Evolutionary conservation across 179 eudicot genomes (phyloP), one percentile per base, ranked within the genome.

Genomic region (Nepenthes alata): DNA sequence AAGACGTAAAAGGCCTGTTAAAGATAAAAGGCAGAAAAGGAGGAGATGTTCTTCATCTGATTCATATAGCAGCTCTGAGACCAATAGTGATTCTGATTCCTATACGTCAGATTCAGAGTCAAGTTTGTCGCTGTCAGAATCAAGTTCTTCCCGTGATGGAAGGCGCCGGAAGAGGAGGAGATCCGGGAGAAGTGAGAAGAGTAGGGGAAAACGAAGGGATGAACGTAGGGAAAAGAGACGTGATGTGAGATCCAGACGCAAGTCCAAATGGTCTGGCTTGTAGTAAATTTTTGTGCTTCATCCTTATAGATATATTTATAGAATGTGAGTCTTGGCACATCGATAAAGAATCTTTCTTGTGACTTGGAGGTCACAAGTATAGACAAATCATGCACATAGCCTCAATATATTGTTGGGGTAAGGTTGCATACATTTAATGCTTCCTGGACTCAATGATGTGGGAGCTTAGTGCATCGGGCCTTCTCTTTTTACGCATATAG

Each of bases 21-120:
- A 77, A 62, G 85, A 85, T 66, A 77, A 63, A 61, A 81, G 82
- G 76, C 89, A 76, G 60, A 91, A 82, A 76, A 83, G 84, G 64
- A 81, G 78, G 41, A 58, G 81, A 66, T 75, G 80, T 75, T 81
- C 90, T 64, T 89, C 98, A 48, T 89, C 98, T 34, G 96, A 93
- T 64, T 91, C 98, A 37, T 74, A 72, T 63, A 84, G 91, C 73
- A 87, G 91, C 83, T 80, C 97, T 53, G 78, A 64, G 44, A 54
- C 63, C 48, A 63, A 67, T 59, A 47, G 72, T 59, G 74, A 70
- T 64, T 79, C 89, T 9, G 85, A 77, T 60, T 84, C 89, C 7
- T 56, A 70, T 55, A 70, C 82, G 58, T 79, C 87, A 68, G 81
- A 68, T 60, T 78, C 77, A 2, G 78, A 71, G 54, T 80, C 83